Evolutionary conservation across 1,139 yeast species (phyloP), one percentile per base, ranked within the genome.

Genomic region (Saccharomyces hybrid): DNA sequence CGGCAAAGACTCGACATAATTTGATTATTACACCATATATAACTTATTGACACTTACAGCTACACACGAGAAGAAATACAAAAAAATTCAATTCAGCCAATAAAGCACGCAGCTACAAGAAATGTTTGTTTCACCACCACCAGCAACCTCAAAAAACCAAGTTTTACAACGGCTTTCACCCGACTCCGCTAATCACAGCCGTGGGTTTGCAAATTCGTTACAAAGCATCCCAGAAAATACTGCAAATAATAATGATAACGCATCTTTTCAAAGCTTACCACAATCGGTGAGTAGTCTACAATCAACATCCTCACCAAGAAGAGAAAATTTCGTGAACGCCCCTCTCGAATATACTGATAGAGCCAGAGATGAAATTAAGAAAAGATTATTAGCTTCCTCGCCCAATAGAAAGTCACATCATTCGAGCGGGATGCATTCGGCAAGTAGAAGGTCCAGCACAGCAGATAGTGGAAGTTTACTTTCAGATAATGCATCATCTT

Each of bases 311-410:
- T 38, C 42, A 38, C 42, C 25, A 8, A 38, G 42, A 38, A 38
- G 42, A 11, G 42, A 14, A 4, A 38, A 65, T 53, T 68, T 69
- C 50, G 68, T 69, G 32, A 67, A 65, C 54, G 72, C 76, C 13
- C 76, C 76, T 26, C 64, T 66, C 49, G 75, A 73, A 58, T 73
- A 71, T 56, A 69, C 74, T 11, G 68, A 68, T 47, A 65, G 75
- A 51, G 76, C 77, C 11, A 67, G 76, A 56, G 71, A 69, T 53
- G 76, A 73, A 56, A 70, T 73, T 48, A 66, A 65, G 31, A 67
- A 64, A 52, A 65, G 71, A 53, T 62, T 73, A 50, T 61, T 69
- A 28, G 56, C 52, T 26, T 47, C 20, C 32, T 23, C 42, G 8
- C 26, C 47, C 4, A 13, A 23, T 4, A 25, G 14, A 8, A 26